Evolutionary conservation across 1,284 basidiomycete species (phyloP), one percentile per base, ranked within the genome.

Genomic region (Albatrellus sp.): DNA sequence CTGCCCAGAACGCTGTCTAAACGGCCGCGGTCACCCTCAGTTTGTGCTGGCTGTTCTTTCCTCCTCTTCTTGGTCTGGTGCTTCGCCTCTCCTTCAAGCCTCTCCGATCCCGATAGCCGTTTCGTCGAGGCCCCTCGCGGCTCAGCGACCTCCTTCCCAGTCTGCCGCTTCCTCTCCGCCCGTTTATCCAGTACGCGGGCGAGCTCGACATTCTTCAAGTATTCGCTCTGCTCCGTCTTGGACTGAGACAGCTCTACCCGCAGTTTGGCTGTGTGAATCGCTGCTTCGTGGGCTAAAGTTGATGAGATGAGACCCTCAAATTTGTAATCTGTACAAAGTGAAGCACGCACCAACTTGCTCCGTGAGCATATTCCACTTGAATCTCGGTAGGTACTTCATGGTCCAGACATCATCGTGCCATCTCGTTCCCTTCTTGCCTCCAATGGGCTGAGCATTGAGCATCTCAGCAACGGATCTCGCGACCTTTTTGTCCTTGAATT

Each of bases 371-470:
- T 86, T 84, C 96, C 96, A 98, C 61, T 96, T 98, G 73, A 98
- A 99, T 52, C 82, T 88, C 6, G 91, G 91, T 43, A 99, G 70
- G 60, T 98, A 99, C 61, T 94, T 94, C 91, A 98, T 96, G 37
- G 96, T 98, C 96, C 96, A 98, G 6, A 99, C 80, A 53, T 98
- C 93, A 58, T 98, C 92, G 57, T 90, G 73, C 89, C 90, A 98
- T 48, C 89, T 72, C 6, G 77, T 74, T 4, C 90, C 87, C 61
- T 93, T 93, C 68, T 92, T 93, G 2, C 91, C 90, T 7, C 91
- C 96, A 51, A 99, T 94, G 0, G 90, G 80, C 57, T 93, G 83
- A 1, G 94, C 96, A 58, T 98, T 99, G 50, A 99, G 70, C 87
- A 98, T 90, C 47, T 80, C 88, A 5, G 96, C 94, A 1, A 94